These are phyloP conservation scores for Pseudogymnoascus sp. DNA, from an alignment of 2,329 filamentous ascomycete genomes.

Conservation along the genomic window DNA sequence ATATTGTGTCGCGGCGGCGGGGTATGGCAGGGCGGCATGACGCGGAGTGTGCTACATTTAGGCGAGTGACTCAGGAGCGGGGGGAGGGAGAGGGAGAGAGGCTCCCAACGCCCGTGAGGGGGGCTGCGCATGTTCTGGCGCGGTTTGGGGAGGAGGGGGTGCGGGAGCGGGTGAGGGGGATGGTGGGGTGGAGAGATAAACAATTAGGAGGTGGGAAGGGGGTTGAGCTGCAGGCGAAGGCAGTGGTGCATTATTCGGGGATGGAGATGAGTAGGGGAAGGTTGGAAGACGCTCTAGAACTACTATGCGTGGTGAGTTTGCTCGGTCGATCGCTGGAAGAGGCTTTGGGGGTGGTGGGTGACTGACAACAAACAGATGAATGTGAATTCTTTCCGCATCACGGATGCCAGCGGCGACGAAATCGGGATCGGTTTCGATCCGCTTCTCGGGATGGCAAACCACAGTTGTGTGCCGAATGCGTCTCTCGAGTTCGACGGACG, in stretches of 20 bases:
- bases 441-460: slow-evolving; percentile 9
- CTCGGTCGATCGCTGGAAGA: no score
- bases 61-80: neutral
- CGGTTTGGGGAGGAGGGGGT: neutral
- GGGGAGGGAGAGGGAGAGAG: neutral
- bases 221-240: neutral
- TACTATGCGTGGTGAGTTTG: neutral
- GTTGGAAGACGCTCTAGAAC: neutral
- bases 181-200: neutral
- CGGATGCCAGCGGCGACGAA: neutral
- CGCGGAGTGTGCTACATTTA: neutral
- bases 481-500: slow-evolving; percentile 8
- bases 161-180: neutral
- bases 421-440: slow-evolving; percentile 13
- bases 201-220: neutral
- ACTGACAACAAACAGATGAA: slow-evolving; percentile 10
- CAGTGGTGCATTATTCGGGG: neutral
- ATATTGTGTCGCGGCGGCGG: neutral
- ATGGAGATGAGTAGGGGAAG: neutral
- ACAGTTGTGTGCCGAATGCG: slow-evolving; percentile 11
- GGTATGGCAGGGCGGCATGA: neutral
- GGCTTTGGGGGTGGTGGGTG: no score
- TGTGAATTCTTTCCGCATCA: slow-evolving; percentile 10
- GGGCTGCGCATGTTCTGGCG: neutral
- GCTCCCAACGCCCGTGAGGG: neutral